These are phyloP conservation scores for Apiospora phragmitis DNA, from an alignment of 2,329 filamentous ascomycete genomes.

Conservation along the genomic window DNA sequence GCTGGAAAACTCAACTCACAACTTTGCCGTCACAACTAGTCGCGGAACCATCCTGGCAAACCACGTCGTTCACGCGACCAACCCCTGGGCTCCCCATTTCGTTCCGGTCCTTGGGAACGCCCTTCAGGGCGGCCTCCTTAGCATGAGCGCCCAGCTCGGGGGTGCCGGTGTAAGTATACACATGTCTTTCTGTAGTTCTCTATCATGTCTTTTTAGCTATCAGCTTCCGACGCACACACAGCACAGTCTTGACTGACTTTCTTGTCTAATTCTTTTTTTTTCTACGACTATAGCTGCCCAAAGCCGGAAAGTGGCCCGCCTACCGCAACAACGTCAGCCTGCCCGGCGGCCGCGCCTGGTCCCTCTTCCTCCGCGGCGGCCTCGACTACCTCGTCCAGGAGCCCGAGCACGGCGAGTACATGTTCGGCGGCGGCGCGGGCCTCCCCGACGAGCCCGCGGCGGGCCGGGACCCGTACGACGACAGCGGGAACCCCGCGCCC, in stretches of 20 bases:
- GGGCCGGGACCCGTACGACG: background rate
- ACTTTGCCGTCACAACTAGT: constrained; percentile 43
- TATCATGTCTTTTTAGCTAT: too few relatives aligned
- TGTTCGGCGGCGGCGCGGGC: background rate
- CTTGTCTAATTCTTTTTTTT: too few relatives aligned
- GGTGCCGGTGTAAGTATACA: background rate
- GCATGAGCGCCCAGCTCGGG: constrained; percentile 49
- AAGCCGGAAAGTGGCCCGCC: constrained; percentile 31
- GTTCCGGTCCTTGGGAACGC: constrained; percentile 48
- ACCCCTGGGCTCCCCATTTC: constrained; percentile 52
- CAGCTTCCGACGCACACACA: too few relatives aligned
- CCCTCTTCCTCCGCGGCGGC: background rate
- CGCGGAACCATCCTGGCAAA: constrained; percentile 45
- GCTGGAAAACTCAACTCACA: constrained; percentile 34
- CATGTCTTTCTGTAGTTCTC: too few relatives aligned
- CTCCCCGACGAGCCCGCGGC: background rate
- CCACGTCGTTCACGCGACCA: constrained; percentile 60
- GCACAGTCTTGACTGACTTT: background rate
- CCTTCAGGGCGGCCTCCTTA: constrained; percentile 45
- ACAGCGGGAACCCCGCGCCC: background rate
- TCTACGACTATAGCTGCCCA: constrained; percentile 10
- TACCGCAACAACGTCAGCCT: background rate
- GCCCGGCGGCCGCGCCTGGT: background rate
- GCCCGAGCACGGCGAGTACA: background rate
- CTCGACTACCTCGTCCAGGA: background rate